Base-by-base conservation (phyloP, 2,329 filamentous ascomycete genomes). In the Paecilomyces sp. region DNA sequence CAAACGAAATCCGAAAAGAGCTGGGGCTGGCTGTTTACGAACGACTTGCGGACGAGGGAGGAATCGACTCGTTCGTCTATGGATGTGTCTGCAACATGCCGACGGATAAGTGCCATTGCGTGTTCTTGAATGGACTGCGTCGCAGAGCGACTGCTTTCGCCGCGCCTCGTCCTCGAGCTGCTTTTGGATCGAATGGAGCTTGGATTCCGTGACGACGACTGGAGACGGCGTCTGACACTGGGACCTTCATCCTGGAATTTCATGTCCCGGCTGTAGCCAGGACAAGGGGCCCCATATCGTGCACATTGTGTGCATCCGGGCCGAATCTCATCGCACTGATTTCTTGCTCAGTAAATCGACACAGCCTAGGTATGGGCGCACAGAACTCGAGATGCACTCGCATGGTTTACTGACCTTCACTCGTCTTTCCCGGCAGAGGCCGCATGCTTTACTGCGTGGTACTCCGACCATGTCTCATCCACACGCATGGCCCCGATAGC, bases 321-420 rank as follows among this genome's bases (percentile, higher is more conserved):
- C 11, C 71, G 73, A 24, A 63, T 68, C 66, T 80, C 74, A 64
- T 82, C 80, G 62, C 80, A 82, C 70, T 79, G 59, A 47, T 18
- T 47, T 5, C 31, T 47, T 18, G n/a, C n/a, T 47, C 36, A 47
- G 36, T 47, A 8, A 47, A 18, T 18, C 36, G 36, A 47, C 36
- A 7, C 15, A n/a, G 15, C 13, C 30, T 30, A 33, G 56, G 22
- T 52, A 58, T 33, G 51, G 52, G 12, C 53, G 58, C 22, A 57
- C 51, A 50, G 54, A 54, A 36, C 54, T 62, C 9, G 34, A 24
- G 36, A 34, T 36, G 53, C 18, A 51, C 24, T 25, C 8, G 18
- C 13, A 25, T 13, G 12, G 25, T 25, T 12, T 24, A 63, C 66
- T 67, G 57, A 70, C 73, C 67, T 72, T 76, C 56, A 77, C 72